Evolutionary conservation across 495 filamentous ascomycete genomes (phyloP).

Genomic region (Apodospora peruviana): DNA sequence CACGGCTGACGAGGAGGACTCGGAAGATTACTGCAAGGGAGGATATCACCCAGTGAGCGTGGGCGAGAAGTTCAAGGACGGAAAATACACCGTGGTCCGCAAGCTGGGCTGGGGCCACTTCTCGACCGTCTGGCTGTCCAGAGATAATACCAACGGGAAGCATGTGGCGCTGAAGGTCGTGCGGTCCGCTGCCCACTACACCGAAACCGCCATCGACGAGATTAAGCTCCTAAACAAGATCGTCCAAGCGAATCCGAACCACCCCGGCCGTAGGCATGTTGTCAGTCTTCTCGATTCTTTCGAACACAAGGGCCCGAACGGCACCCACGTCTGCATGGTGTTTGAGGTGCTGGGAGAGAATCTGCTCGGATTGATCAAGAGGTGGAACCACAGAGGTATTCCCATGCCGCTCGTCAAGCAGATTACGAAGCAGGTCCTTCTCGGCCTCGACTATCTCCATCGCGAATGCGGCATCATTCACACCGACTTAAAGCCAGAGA

Average conservation of each 20-base stretch:
- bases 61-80: slow-evolving; percentile 96
- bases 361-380: slow-evolving; percentile 90
- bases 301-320: slow-evolving; percentile 95
- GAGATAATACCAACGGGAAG: slow-evolving; percentile 83
- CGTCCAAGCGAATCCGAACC: slow-evolving; percentile 86
- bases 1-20: slow-evolving; percentile 97
- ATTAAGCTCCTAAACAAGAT: slow-evolving; percentile 97
- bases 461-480: slow-evolving; percentile 99
- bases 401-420: slow-evolving; percentile 95
- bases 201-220: slow-evolving; percentile 97
- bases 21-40: slow-evolving; percentile 98
- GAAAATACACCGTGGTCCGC: slow-evolving; percentile 90
- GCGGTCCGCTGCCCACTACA: slow-evolving; percentile 94
- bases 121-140: slow-evolving; percentile 95
- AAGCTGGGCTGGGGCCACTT: slow-evolving; percentile 99
- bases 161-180: slow-evolving; percentile 98
- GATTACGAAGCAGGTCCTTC: slow-evolving; percentile 95
- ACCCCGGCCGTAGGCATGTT: slow-evolving; percentile 89
- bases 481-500: slow-evolving; percentile 96
- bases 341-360: slow-evolving; percentile 98
- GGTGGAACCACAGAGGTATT: slow-evolving; percentile 96
- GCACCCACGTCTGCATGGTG: slow-evolving; percentile 97
- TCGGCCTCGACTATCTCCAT: slow-evolving; percentile 93
- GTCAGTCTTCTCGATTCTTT: slow-evolving; percentile 95
- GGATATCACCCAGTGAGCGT: slow-evolving; percentile 93